Evolutionary conservation across 2,329 filamentous ascomycete species (phyloP).

Genomic region (Aspergillus novofumigatus): DNA sequence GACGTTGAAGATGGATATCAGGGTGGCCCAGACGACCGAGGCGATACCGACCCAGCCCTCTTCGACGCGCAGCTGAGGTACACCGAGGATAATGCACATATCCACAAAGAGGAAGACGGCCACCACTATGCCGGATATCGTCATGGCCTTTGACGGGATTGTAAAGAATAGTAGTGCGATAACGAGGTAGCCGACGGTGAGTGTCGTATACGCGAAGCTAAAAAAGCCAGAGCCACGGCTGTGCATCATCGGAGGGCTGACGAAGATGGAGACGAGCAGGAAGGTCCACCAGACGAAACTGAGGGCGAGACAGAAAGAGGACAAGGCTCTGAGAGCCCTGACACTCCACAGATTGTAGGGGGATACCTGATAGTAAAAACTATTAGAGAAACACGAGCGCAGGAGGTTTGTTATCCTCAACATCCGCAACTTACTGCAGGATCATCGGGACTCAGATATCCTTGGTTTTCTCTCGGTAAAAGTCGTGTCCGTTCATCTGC

Average conservation of each 20-base stretch:
- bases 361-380: constrained; percentile 50
- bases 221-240: constrained; percentile 90
- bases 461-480: constrained; percentile 60
- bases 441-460: constrained; percentile 72
- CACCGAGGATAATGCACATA: constrained; percentile 72
- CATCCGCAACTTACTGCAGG: constrained; percentile 59
- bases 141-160: constrained; percentile 73
- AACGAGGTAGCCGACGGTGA: constrained; percentile 71
- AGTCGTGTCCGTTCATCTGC: constrained; percentile 62
- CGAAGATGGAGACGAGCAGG: constrained; percentile 82
- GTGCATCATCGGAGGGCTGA: constrained; percentile 82
- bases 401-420: constrained; percentile 1
- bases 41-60: constrained; percentile 90
- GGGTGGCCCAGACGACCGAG: constrained; percentile 75
- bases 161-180: constrained; percentile 83
- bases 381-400: neutral
- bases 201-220: constrained; percentile 74
- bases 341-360: constrained; percentile 96
- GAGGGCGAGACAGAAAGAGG: constrained; percentile 68
- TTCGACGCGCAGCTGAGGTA: constrained; percentile 70
- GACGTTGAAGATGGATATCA: constrained; percentile 76
- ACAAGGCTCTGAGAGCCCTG: constrained; percentile 72
- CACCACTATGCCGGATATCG: constrained; percentile 67
- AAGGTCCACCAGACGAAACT: constrained; percentile 92
- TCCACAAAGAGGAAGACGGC: constrained; percentile 66